Base-by-base conservation (phyloP, 345 rosid species). In the Isatis tinctoria region DNA sequence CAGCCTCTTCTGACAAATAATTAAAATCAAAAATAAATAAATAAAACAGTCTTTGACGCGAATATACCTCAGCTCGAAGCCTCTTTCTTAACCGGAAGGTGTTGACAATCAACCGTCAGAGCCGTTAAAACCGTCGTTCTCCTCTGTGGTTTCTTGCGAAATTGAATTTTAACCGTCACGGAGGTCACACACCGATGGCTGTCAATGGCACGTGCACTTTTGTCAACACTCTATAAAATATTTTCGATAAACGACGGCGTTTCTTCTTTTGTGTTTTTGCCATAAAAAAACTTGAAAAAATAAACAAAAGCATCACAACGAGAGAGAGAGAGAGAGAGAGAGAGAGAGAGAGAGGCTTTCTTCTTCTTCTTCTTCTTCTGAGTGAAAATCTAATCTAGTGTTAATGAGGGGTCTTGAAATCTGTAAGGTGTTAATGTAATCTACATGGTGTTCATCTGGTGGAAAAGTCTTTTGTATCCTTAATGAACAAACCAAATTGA, bases 1-100 rank as follows among this genome's bases (percentile, higher is more conserved):
- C 48, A 53, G 67, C n/a, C 81, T 78, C 71, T 18, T 74, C 70
- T 43, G 48, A 65, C 82, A 74, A 51, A 56, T 63, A 77, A 60
- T 33, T 51, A 72, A 57, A 18, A 12, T 11, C 43, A 47, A 22
- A 40, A 37, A 22, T 22, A 40, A 37, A n/a, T n/a, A n/a, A 45
- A 44, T n/a, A 30, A 65, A 45, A 18, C 8, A 60, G 68, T 69
- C 75, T 62, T 62, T 45, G 27, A 44, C 8, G 62, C 58, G 75
- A 76, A 76, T 76, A 68, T 70, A 30, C 79, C 70, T 51, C 5
- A 18, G 22, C 27, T 16, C 18, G 3, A 61, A 61, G 24, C 59
- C 41, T 75, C 70, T 75, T 0, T 4, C 0, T 40, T 2, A 6
- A 2, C 2, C 6, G 61, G 58, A 75, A 44, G 74, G 67, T 45